These are phyloP conservation scores for Deinandra increscens DNA, from an alignment of 129 eudicot genomes.

Conservation along the genomic window DNA sequence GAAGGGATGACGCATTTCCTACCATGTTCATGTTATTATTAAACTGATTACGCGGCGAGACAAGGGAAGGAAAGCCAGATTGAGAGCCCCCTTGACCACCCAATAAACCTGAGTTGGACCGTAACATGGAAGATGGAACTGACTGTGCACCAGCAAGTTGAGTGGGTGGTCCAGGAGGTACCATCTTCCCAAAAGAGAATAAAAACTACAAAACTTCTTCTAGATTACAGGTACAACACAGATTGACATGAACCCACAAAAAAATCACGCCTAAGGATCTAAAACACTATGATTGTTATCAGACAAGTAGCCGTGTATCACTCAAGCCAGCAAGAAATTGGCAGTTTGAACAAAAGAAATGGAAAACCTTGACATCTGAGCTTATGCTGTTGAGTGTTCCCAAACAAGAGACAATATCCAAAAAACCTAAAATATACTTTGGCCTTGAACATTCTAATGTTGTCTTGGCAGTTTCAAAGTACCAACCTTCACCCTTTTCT, in stretches of 20 bases:
- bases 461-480: conserved; percentile 30
- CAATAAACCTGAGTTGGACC: conserved; percentile 80
- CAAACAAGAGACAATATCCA: conserved; percentile 25
- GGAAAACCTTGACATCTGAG: conserved; percentile 21
- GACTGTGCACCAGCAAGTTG: conserved; percentile 80
- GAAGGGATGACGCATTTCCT: conserved; percentile 80
- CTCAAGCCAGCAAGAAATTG: conserved; percentile 27
- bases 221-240: conserved; percentile 23
- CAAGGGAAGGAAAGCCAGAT: conserved; percentile 64
- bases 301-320: conserved; percentile 7
- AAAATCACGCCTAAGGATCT: not conserved
- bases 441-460: conserved; percentile 48
- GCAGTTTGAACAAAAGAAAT: conserved; percentile 29
- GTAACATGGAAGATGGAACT: conserved; percentile 69
- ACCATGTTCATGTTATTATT: conserved; percentile 85
- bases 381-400: conserved; percentile 19
- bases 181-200: conserved; percentile 52
- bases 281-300: conserved; percentile 15
- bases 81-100: conserved; percentile 93
- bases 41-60: conserved; percentile 70
- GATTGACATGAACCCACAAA: conserved; percentile 31
- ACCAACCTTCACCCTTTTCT: conserved; percentile 28
- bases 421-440: conserved; percentile 27
- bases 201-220: conserved; percentile 15
- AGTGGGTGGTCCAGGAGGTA: conserved; percentile 85